Conservation (phyloP, 2,329 filamentous ascomycete genomes). For the Monilinia fructicola region DNA sequence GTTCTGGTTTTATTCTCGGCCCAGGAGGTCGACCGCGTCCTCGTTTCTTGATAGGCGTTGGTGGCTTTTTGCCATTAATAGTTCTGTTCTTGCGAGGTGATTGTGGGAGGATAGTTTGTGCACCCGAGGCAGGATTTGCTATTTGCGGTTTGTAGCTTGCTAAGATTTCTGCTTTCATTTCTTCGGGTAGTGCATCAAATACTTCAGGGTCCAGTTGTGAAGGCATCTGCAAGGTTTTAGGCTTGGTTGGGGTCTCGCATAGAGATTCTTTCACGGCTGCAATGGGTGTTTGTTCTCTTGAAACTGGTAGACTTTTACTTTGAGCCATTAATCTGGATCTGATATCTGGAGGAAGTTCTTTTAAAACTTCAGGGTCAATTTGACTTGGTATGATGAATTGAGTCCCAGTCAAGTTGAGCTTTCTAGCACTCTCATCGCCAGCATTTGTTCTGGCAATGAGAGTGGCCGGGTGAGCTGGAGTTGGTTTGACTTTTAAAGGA, state of each 20-base stretch:
- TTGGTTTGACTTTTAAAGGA: constrained; percentile 51
- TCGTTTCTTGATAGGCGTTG: constrained; percentile 65
- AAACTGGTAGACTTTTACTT: constrained; percentile 39
- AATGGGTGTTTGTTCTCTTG: constrained; percentile 37
- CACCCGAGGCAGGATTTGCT: constrained; percentile 30
- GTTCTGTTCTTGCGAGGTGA: constrained; percentile 58
- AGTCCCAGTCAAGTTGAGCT: constrained; percentile 78
- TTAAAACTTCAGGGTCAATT: constrained; percentile 76
- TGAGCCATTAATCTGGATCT: constrained; percentile 70
- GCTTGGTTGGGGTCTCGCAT: constrained; percentile 31
- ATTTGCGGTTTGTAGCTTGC: constrained; percentile 58
- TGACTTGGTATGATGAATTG: constrained; percentile 90
- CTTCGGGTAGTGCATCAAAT: constrained; percentile 77
- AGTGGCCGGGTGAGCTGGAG: constrained; percentile 52
- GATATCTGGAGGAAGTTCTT: constrained; percentile 82
- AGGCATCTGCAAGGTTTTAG: constrained; percentile 43
- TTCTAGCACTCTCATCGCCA: constrained; percentile 55
- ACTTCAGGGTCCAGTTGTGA: constrained; percentile 84
- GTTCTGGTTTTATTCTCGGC: constrained; percentile 30
- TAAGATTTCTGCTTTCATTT: constrained; percentile 81
- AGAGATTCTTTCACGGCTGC: constrained; percentile 36
- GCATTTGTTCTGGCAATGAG: constrained; percentile 50
- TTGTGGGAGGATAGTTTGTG: constrained; percentile 41
- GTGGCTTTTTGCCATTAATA: constrained; percentile 28
- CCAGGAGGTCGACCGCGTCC: constrained; percentile 45